These are phyloP conservation scores for Mycena metata DNA, from an alignment of 768 basidiomycete species.

Conservation along the genomic window DNA sequence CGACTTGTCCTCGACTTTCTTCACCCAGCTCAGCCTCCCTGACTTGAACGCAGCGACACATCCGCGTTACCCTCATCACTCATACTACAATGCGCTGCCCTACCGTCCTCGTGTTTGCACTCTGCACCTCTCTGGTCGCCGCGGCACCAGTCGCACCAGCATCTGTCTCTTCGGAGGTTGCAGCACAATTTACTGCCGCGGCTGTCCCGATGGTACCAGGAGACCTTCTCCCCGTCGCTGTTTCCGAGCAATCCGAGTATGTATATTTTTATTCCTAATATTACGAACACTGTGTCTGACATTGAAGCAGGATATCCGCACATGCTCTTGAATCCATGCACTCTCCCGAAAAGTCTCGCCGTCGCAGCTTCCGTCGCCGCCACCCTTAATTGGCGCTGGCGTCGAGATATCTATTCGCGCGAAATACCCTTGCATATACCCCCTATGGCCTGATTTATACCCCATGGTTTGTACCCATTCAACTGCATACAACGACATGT, in stretches of 20 bases:
- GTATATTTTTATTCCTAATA: neutral
- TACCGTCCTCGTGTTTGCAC: constrained; percentile 29
- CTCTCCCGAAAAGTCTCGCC: constrained; percentile 34
- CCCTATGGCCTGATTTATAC: constrained; percentile 22
- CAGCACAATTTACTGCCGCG: constrained; percentile 2
- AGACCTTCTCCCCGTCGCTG: constrained; percentile 18
- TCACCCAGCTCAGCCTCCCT: constrained; percentile 34
- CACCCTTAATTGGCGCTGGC: constrained; percentile 31
- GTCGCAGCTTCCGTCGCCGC: constrained; percentile 39
- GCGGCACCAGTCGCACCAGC: constrained; percentile 34
- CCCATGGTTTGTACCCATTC: constrained; percentile 28
- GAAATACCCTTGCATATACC: constrained; percentile 27
- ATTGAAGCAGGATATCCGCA: constrained; percentile 19
- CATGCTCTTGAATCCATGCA: constrained; percentile 27
- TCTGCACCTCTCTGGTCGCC: constrained; percentile 29
- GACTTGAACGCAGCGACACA: constrained; percentile 28
- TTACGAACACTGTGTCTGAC: constrained; percentile 6
- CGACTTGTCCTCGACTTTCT: constrained; percentile 19
- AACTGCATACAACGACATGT: neutral
- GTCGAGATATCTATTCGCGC: constrained; percentile 15
- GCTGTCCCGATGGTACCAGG: constrained; percentile 2
- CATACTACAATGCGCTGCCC: constrained; percentile 25
- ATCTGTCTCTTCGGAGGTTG: constrained; percentile 19
- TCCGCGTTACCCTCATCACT: constrained; percentile 1
- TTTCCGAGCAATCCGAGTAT: constrained; percentile 30